Evolutionary conservation across 176 grass and related monocot genomes (phyloP).

Genomic region (Oryza glaberrima): DNA sequence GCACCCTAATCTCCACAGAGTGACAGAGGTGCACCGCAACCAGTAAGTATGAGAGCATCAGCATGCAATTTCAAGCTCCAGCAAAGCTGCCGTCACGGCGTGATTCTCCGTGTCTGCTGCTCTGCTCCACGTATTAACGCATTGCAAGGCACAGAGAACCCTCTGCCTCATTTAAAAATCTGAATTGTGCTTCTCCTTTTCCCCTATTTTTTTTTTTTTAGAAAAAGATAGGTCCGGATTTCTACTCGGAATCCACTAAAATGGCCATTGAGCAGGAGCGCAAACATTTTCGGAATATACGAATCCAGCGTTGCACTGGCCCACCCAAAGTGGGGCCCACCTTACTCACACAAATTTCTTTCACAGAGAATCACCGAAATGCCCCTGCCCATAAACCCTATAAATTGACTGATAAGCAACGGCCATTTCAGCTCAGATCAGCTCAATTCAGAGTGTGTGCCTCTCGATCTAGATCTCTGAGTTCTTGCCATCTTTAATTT

Average conservation of each 20-base stretch:
- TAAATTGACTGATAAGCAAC: conserved; percentile 12
- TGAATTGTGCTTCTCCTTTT: not conserved
- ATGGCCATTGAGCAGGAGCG: not conserved
- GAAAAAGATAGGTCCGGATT: not conserved
- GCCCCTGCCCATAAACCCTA: not conserved
- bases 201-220: too few species aligned
- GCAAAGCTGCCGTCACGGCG: conserved; percentile 25
- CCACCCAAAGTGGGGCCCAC: conserved; percentile 6
- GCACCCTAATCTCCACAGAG: not conserved
- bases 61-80: not conserved
- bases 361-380: not conserved
- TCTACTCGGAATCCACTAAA: conserved; percentile 44
- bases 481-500: not conserved
- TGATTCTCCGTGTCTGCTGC: not conserved
- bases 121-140: conserved; percentile 38
- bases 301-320: not conserved
- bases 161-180: not conserved
- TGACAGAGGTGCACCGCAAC: not conserved
- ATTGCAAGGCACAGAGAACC: not conserved
- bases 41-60: not conserved
- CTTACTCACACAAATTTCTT: conserved; percentile 32
- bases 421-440: not conserved
- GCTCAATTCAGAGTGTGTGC: not conserved
- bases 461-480: not conserved
- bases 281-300: conserved; percentile 35